phyloP scores from a whole-genome alignment of 2,329 filamentous ascomycete species.

The Fusarium pseudograminearum region DNA sequence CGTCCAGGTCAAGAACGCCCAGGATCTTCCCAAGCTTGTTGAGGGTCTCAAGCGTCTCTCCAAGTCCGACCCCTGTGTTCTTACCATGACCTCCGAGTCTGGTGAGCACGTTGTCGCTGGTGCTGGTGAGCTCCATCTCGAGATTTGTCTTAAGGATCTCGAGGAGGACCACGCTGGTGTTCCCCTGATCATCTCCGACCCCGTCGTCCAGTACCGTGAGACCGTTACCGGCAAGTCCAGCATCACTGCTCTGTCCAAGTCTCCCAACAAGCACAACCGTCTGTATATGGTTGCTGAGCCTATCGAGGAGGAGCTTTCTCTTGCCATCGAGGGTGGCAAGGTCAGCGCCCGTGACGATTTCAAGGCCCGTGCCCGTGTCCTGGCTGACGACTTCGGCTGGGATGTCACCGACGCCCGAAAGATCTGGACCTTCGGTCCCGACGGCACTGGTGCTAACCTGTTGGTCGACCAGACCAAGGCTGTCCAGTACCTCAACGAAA shows the following conservation, averaged over 20 bases:
- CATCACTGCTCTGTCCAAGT: constrained; percentile 99
- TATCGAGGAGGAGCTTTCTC: constrained; percentile 89
- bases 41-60: constrained; percentile 99
- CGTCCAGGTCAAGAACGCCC: constrained; percentile 99
- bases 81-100: constrained; percentile 88
- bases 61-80: constrained; percentile 99
- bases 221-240: constrained; percentile 85
- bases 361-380: constrained; percentile 95
- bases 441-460: constrained; percentile 98
- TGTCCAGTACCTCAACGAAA: constrained; percentile 99
- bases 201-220: constrained; percentile 98
- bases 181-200: constrained; percentile 96
- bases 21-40: constrained; percentile 99
- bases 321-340: constrained; percentile 91
- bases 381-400: constrained; percentile 98
- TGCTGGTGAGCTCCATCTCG: constrained; percentile 98
- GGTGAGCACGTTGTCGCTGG: constrained; percentile 99
- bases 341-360: constrained; percentile 97
- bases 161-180: constrained; percentile 99
- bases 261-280: constrained; percentile 99
- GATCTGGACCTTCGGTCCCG: constrained; percentile 99
- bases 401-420: constrained; percentile 99
- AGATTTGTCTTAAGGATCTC: constrained; percentile 99
- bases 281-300: constrained; percentile 95
- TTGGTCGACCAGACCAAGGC: constrained; percentile 99